A percentile compares a stretch with the other conserved stretches of the same genome.
Conservation (phyloP, 1,284 basidiomycete genomes). For the Sanguinoderma infundibulare region DNA sequence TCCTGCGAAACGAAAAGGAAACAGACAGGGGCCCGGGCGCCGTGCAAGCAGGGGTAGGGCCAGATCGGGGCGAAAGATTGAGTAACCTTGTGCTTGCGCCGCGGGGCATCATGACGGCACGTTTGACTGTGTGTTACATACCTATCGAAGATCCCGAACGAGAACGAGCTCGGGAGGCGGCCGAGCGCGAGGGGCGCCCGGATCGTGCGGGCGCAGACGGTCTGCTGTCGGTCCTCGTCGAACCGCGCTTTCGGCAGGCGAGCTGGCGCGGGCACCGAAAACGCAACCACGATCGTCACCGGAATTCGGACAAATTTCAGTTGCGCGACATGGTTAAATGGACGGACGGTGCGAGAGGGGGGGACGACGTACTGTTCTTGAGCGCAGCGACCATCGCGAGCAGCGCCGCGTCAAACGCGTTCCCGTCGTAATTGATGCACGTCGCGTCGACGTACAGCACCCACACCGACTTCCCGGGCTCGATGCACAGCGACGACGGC, state of each 20-base stretch:
- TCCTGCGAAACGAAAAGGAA: constrained; percentile 44
- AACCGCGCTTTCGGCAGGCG: constrained; percentile 76
- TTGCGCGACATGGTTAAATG: too few species aligned
- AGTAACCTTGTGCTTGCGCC: too few species aligned
- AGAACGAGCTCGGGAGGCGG: constrained; percentile 62
- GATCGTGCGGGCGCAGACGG: constrained; percentile 66
- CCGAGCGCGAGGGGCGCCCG: constrained; percentile 52
- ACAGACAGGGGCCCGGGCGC: too few species aligned
- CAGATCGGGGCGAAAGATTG: too few species aligned
- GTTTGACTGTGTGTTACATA: constrained; percentile 39
- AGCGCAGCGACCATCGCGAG: constrained; percentile 89
- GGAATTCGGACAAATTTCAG: background rate
- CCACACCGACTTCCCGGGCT: constrained; percentile 84
- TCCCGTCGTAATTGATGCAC: constrained; percentile 97
- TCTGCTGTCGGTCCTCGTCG: constrained; percentile 68
- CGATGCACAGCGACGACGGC: constrained; percentile 77
- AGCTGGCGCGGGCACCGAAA: constrained; percentile 53
- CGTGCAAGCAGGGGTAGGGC: too few species aligned
- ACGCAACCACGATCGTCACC: background rate
- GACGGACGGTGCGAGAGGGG: background rate
- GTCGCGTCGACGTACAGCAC: constrained; percentile 92
- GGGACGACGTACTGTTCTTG: constrained; percentile 68
- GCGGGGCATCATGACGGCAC: too few species aligned
- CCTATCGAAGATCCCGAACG: constrained; percentile 87
- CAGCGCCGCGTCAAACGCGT: constrained; percentile 89